Evolutionary conservation across 2,329 filamentous ascomycete genomes (phyloP).

Genomic region (Penicillium polonicum): DNA sequence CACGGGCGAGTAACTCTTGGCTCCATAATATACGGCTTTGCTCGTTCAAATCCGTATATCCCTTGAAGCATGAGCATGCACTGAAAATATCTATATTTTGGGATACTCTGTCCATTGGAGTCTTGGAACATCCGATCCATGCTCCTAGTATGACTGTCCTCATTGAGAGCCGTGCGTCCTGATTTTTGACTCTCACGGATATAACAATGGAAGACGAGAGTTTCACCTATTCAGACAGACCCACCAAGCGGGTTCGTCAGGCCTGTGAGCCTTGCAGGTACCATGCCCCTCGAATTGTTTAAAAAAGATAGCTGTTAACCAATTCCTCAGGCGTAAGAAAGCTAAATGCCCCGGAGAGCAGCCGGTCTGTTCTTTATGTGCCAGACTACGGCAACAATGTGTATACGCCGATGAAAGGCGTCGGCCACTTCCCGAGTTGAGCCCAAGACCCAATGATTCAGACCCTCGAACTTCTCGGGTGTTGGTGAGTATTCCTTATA

Average conservation of each 20-base stretch:
- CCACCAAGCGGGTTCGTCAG: constrained; percentile 39
- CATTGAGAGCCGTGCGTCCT: not conserved
- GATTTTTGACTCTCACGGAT: not conserved
- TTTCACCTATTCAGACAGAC: constrained; percentile 23
- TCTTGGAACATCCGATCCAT: not conserved
- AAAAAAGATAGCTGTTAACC: constrained; percentile 7
- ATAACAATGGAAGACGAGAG: constrained; percentile 17
- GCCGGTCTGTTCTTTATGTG: constrained; percentile 51
- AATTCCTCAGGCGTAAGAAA: constrained; percentile 49
- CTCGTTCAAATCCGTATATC: not conserved
- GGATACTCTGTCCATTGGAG: not conserved
- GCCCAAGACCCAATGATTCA: constrained; percentile 9
- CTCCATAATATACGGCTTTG: not conserved
- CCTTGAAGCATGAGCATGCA: not conserved
- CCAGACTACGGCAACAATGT: constrained; percentile 50
- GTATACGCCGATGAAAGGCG: constrained; percentile 42
- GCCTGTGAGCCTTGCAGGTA: constrained; percentile 46
- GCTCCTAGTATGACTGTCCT: not conserved
- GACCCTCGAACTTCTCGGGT: constrained; percentile 16
- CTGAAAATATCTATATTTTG: not conserved
- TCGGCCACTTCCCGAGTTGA: constrained; percentile 18
- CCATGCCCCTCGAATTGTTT: not conserved
- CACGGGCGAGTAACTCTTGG: not conserved
- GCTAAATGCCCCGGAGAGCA: constrained; percentile 53
- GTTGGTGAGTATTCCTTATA: constrained; percentile 18